A percentile compares a stretch with the other conserved stretches of the same genome.
phyloP scores from a whole-genome alignment of 2,329 filamentous ascomycete species.

The Xylaria sp. region DNA sequence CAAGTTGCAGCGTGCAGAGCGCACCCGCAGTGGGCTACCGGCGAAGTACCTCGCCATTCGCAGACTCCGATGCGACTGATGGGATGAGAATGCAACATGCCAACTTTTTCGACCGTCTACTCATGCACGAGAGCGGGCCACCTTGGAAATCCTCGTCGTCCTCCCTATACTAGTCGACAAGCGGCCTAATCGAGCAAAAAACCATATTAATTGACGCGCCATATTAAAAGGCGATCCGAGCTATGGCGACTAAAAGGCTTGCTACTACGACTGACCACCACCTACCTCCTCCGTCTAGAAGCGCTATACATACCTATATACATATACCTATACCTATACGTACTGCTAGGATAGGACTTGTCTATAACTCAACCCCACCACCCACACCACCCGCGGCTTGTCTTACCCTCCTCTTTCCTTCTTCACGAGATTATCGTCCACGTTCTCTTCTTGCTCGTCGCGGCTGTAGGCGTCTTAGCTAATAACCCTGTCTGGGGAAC shows the following conservation, averaged over 20 bases:
- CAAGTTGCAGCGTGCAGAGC: slow-evolving; percentile 3
- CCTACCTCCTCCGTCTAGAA: too few species aligned
- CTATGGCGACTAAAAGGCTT: slow-evolving; percentile 23
- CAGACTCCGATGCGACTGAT: slow-evolving; percentile 29
- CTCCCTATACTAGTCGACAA: slow-evolving; percentile 10
- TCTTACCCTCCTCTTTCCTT: slow-evolving; percentile 59
- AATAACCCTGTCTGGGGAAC: slow-evolving; percentile 64
- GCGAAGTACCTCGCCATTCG: slow-evolving; percentile 26
- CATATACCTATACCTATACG: too few species aligned
- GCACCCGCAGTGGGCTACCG: not conserved
- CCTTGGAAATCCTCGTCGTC: slow-evolving; percentile 20
- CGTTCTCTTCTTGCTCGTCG: slow-evolving; percentile 66
- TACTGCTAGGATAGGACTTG: slow-evolving; percentile 38
- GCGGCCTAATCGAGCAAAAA: slow-evolving; percentile 25
- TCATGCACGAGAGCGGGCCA: slow-evolving; percentile 40
- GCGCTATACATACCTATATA: not conserved
- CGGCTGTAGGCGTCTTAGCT: slow-evolving; percentile 70
- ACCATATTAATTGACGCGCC: slow-evolving; percentile 27
- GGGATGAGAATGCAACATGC: slow-evolving; percentile 38
- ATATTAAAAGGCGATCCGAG: slow-evolving; percentile 36
- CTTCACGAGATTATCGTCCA: slow-evolving; percentile 67
- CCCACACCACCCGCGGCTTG: slow-evolving; percentile 54
- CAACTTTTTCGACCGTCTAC: slow-evolving; percentile 30
- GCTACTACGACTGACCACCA: slow-evolving; percentile 6
- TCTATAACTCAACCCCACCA: slow-evolving; percentile 61